phyloP scores from a whole-genome alignment of 2,329 filamentous ascomycete genomes.

The Ophiostoma ulmi region DNA sequence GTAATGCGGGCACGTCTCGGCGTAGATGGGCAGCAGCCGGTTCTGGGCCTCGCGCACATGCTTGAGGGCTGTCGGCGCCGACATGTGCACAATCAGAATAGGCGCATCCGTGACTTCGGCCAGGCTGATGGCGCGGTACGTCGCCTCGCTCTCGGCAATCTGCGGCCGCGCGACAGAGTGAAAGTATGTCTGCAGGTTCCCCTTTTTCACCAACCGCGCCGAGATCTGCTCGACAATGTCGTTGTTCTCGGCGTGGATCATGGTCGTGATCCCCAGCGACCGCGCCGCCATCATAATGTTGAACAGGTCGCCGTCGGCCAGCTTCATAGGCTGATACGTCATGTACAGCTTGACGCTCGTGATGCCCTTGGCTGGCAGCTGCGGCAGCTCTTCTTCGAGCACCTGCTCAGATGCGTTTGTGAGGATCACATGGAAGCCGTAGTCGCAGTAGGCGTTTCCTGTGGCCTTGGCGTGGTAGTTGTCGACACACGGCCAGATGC shows the following conservation, averaged over 20 bases:
- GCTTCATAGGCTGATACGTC: slow-evolving; percentile 47
- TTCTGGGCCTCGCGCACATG: slow-evolving; percentile 49
- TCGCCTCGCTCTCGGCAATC: slow-evolving; percentile 46
- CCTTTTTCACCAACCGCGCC: slow-evolving; percentile 33
- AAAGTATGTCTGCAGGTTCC: slow-evolving; percentile 38
- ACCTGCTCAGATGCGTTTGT: slow-evolving; percentile 41
- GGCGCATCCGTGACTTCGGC: slow-evolving; percentile 46
- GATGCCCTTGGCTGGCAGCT: slow-evolving; percentile 41
- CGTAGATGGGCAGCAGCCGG: slow-evolving; percentile 47
- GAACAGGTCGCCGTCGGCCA: slow-evolving; percentile 46
- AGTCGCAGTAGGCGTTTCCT: slow-evolving; percentile 50
- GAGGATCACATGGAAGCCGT: slow-evolving; percentile 51
- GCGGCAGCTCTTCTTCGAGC: slow-evolving; percentile 38
- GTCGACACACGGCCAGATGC: slow-evolving; percentile 42
- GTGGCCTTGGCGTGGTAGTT: slow-evolving; percentile 44
- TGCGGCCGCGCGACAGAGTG: slow-evolving; percentile 44
- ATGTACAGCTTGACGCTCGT: slow-evolving; percentile 50
- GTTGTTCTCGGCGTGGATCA: slow-evolving; percentile 60
- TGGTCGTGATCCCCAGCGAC: slow-evolving; percentile 47
- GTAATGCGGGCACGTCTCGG: slow-evolving; percentile 56
- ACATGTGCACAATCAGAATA: slow-evolving; percentile 51
- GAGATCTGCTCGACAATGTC: slow-evolving; percentile 46
- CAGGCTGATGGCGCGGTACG: slow-evolving; percentile 46
- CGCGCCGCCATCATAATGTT: slow-evolving; percentile 46
- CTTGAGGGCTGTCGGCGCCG: slow-evolving; percentile 42